Evolutionary conservation across 768 basidiomycete genomes (phyloP), one percentile per base, ranked within the genome.

Genomic region (Crassisporium funariophilum): DNA sequence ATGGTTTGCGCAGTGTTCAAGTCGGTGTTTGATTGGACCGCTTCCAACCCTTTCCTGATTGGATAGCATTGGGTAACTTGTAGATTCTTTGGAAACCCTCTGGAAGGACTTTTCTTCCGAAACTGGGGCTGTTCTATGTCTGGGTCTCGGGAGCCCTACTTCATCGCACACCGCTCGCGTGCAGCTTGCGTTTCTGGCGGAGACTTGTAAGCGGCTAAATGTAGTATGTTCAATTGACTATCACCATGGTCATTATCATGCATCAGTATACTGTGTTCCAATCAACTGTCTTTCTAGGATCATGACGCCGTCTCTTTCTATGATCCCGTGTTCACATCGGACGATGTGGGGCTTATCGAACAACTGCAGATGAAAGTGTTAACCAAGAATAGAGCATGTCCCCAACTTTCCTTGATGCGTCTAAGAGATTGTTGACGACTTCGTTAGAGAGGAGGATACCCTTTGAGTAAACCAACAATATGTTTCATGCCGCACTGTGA

Each of bases 401-500:
- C 44, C 17, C 41, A 44, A 25, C 35, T 53, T 44, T 53, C 46
- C 45, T 46, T 23, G 21, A 22, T 27, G 25, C 20, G 9, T 34
- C 20, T 37, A 13, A 16, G 9, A 20, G 7, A n/a, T n/a, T 47
- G 21, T 31, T 38, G 25, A 23, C 21, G 23, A 17, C 16, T 54
- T 51, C 38, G 24, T 29, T 42, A 35, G 53, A 73, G 75, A 62
- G 66, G 40, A 68, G 60, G 33, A 11, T 67, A 74, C 54, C 46
- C 59, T 21, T 47, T 74, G 24, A 49, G 62, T 23, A 58, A 46
- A 16, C 80, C 82, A 52, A 87, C 85, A 37, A 70, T 91, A 44
- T 69, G 83, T 44, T 88, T 80, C 67, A 88, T 89, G 86, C 88
- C 86, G 16, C 88, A 90, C 63, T 89, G 88, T 61, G 85, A 87